Evolutionary conservation across 345 rosid species (phyloP).

Genomic region (Populus davidiana): DNA sequence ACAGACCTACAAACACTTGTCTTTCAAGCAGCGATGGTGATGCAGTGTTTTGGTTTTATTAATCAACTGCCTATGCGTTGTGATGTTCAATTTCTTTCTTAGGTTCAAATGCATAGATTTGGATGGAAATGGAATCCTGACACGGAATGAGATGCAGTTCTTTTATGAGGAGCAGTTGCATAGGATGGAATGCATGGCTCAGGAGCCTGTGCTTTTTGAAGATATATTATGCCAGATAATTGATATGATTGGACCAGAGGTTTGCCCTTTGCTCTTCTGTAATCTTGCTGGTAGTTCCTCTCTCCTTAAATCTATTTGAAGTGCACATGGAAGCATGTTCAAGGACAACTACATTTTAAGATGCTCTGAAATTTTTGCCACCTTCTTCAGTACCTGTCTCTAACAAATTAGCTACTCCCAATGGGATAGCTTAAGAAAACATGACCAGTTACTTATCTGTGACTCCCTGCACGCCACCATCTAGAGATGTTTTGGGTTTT

Average conservation of each 20-base stretch:
- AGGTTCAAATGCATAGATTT: slow-evolving; percentile 98
- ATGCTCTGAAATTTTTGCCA: background rate
- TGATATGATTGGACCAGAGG: slow-evolving; percentile 95
- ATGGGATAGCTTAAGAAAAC: background rate
- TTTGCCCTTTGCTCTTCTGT: slow-evolving; percentile 24
- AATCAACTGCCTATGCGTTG: background rate
- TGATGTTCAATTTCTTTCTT: slow-evolving; percentile 21
- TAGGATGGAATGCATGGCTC: slow-evolving; percentile 99
- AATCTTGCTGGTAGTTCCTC: background rate
- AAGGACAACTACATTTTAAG: background rate
- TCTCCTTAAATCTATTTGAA: background rate
- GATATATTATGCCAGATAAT: slow-evolving; percentile 92
- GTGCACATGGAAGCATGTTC: background rate
- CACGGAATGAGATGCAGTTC: slow-evolving; percentile 83
- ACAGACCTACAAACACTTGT: background rate
- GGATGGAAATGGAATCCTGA: slow-evolving; percentile 86
- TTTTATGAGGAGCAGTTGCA: slow-evolving; percentile 95
- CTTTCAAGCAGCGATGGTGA: background rate
- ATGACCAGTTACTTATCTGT: background rate
- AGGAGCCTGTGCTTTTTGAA: slow-evolving; percentile 92
- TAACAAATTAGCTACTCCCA: background rate
- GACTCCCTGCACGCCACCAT: background rate
- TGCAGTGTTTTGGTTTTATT: background rate
- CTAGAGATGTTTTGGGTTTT: background rate
- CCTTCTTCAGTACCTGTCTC: background rate